Conservation (phyloP, 352 stramenopile genomes). For the Globisporangium okanoganense region DNA sequence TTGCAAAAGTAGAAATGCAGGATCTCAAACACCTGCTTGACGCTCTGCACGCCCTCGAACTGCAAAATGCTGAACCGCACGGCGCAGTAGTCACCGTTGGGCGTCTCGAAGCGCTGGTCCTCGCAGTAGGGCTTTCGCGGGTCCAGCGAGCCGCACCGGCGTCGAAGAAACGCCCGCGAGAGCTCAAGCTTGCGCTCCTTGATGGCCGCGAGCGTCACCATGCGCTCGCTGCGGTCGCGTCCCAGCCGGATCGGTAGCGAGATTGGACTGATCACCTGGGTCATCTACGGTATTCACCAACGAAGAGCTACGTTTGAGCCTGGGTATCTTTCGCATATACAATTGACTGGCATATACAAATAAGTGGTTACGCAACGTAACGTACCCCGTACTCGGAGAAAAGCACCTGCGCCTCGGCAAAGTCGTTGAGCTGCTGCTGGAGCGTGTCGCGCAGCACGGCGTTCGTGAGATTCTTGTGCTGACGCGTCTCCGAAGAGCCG, state of each 20-base stretch:
- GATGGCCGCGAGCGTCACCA: constrained; percentile 12
- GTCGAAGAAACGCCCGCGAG: constrained; percentile 21
- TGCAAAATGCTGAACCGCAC: constrained; percentile 47
- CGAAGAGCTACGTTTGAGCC: not conserved
- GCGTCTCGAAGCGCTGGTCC: constrained; percentile 34
- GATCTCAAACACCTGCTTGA: constrained; percentile 49
- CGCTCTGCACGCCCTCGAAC: constrained; percentile 30
- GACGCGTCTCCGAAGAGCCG: constrained; percentile 1
- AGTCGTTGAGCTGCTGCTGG: constrained; percentile 24
- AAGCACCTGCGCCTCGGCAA: constrained; percentile 24
- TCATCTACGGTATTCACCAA: constrained; percentile 7
- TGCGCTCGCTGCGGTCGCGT: constrained; percentile 1
- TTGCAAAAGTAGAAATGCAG: constrained; percentile 54
- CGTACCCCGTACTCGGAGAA: constrained; percentile 26
- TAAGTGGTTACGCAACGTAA: no score
- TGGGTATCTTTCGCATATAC: not conserved
- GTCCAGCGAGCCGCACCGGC: constrained; percentile 19
- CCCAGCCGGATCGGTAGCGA: not conserved
- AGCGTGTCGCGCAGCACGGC: constrained; percentile 21
- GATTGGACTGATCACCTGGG: constrained; percentile 13
- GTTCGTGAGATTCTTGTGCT: constrained; percentile 15
- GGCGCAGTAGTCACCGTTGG: constrained; percentile 44
- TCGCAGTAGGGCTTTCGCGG: constrained; percentile 24
- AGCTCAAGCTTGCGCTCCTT: constrained; percentile 25
- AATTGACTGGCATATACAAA: constrained; percentile 15